Conservation (phyloP, 257 asterid species). For the Fraxinus anomala region DNA sequence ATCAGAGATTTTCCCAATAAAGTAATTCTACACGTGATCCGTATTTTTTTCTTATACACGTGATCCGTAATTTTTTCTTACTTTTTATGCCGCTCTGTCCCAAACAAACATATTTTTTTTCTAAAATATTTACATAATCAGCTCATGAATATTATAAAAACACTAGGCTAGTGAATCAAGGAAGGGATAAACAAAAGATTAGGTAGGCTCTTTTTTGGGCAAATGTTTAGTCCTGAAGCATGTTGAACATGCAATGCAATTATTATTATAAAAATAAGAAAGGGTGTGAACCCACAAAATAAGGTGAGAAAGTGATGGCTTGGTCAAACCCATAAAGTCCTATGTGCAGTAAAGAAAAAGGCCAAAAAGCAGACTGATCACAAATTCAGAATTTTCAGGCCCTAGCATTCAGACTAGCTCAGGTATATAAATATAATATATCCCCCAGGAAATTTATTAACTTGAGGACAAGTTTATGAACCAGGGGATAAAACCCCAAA, state of each 20-base stretch:
- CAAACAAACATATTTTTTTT: too few relatives aligned
- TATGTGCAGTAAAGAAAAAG: slow-evolving; percentile 45
- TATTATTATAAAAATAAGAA: background rate
- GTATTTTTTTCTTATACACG: too few relatives aligned
- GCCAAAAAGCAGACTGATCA: slow-evolving; percentile 56
- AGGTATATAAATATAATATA: slow-evolving; percentile 26
- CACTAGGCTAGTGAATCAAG: slow-evolving; percentile 11
- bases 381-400: slow-evolving; percentile 46
- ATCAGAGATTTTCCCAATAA: too few relatives aligned
- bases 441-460: slow-evolving; percentile 1
- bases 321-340: slow-evolving; percentile 65
- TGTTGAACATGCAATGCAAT: slow-evolving; percentile 1
- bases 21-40: too few relatives aligned
- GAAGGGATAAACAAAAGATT: background rate
- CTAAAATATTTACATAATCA: background rate
- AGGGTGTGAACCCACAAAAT: slow-evolving; percentile 43
- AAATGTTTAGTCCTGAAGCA: slow-evolving; percentile 15
- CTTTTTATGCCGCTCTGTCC: too few relatives aligned
- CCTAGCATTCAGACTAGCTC: slow-evolving; percentile 65
- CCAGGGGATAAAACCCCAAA: slow-evolving; percentile 24
- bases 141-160: background rate
- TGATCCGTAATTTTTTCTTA: too few relatives aligned
- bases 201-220: background rate
- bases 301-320: slow-evolving; percentile 50
- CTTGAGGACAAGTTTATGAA: background rate